phyloP scores from a whole-genome alignment of 208 protist species.

The Wallacemonas sp. region DNA sequence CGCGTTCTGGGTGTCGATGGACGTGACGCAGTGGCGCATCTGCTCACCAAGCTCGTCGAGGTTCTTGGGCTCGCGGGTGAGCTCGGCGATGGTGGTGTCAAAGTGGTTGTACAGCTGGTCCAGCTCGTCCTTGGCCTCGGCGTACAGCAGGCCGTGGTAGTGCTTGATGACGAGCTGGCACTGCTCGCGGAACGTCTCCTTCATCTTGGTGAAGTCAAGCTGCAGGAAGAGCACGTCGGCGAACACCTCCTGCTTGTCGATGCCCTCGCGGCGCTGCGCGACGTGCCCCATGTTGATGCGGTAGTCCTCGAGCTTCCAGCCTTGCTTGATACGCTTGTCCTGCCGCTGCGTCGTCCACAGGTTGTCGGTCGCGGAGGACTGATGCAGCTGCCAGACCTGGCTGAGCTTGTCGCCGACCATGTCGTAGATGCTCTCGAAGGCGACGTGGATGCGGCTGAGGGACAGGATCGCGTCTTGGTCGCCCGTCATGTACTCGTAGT shows the following conservation, averaged over 20 bases:
- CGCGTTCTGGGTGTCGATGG: conserved; percentile 75
- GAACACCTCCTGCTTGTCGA: conserved; percentile 96
- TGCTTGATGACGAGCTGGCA: conserved; percentile 96
- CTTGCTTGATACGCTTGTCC: conserved; percentile 92
- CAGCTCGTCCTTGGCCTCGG: conserved; percentile 91
- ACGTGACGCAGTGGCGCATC: conserved; percentile 79
- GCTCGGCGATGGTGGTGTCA: conserved; percentile 54
- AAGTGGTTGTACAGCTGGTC: conserved; percentile 91
- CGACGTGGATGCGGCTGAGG: conserved; percentile 87
- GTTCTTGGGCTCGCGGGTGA: conserved; percentile 89
- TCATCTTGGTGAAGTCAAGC: conserved; percentile 96
- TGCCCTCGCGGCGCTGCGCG: conserved; percentile 90
- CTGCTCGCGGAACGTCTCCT: conserved; percentile 95
- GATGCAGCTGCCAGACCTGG: conserved; percentile 95
- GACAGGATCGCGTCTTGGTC: conserved; percentile 94
- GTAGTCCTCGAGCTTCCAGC: conserved; percentile 94
- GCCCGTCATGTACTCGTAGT: conserved; percentile 95
- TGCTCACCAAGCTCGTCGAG: conserved; percentile 94
- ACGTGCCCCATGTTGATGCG: conserved; percentile 95
- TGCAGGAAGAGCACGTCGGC: conserved; percentile 94
- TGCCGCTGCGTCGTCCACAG: conserved; percentile 95
- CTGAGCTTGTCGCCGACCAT: conserved; percentile 94
- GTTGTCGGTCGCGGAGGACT: conserved; percentile 94
- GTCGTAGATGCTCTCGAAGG: conserved; percentile 91
- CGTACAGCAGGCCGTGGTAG: conserved; percentile 95